Evolutionary conservation across 78 protist genomes (phyloP), one percentile per base, ranked within the genome.

Genomic region (Diacronema lutheri): DNA sequence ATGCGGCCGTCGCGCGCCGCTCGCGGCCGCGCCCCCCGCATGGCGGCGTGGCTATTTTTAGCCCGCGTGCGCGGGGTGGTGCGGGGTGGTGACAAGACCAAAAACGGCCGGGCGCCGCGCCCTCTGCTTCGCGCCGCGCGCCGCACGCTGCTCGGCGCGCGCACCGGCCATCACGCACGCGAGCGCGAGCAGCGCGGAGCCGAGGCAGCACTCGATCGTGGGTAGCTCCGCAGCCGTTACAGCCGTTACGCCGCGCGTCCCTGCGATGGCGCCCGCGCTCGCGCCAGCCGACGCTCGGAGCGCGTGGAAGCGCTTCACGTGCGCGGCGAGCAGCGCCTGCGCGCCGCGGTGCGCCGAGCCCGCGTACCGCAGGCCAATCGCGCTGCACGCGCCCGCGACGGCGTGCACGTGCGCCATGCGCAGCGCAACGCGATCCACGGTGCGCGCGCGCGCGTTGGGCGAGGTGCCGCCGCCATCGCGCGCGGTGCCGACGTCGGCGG

Each of bases 351-450:
- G 5, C 56, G 38, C 55, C 25, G 86, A 35, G 46, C 94, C 95
- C 6, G 90, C 88, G 55, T 55, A 93, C 33, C 82, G 88, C 25
- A 93, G 83, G 12, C 94, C 94, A 31, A 94, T 29, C 1, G 95
- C 88, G n/a, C 90, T 21, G 83, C 93, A 87, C 0, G 89, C 84
- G n/a, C 94, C 96, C 4, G 96, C 96, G 38, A 92, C 57, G n/a
- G 85, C 56, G 81, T 91, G 87, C 50, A 0, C 44, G 77, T 4
- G 64, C 29, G 65, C 60, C 10, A 80, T 0, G 16, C 41, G 56
- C 12, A 88, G 68, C 20, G 46, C 26, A 12, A 60, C 26, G 55
- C 26, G n/a, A n/a, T n/a, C n/a, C n/a, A n/a, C n/a, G n/a, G n/a
- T n/a, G n/a, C n/a, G n/a, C n/a, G n/a, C n/a, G n/a, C n/a, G n/a